phyloP scores from a whole-genome alignment of 371 early-diverging fungal genomes.

The Mortierella sp. region DNA sequence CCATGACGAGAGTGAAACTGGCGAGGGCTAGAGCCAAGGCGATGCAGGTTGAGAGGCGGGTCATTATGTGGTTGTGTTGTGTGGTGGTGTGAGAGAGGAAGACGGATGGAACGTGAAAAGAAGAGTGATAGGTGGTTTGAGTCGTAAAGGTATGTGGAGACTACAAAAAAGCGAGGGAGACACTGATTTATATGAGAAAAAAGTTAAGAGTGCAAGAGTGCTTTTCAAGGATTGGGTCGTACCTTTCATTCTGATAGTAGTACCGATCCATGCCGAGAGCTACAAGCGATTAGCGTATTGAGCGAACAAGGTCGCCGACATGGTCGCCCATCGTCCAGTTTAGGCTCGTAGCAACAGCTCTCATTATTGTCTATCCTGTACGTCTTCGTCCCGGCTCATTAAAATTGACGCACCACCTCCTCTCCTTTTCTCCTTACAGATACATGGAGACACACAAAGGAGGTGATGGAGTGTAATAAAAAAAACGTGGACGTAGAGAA shows the following conservation, averaged over 20 bases:
- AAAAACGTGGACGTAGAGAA: background rate
- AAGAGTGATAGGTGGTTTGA: background rate
- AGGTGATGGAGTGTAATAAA: background rate
- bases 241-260: background rate
- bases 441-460: background rate
- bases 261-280: background rate
- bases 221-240: background rate
- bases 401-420: background rate
- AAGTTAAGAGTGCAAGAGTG: background rate
- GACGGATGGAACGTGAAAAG: background rate
- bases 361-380: background rate
- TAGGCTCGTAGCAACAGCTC: background rate
- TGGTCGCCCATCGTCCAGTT: background rate
- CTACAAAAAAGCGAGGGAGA: background rate
- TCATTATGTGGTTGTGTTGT: background rate
- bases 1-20: slow-evolving; percentile 85
- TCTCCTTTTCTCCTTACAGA: background rate
- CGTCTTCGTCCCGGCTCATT: background rate
- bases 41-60: background rate
- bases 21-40: slow-evolving; percentile 64
- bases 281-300: background rate
- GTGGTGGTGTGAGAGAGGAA: background rate
- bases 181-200: background rate
- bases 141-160: background rate
- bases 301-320: background rate